A percentile compares a stretch with the other conserved stretches of the same genome.
phyloP scores from a whole-genome alignment of 176 grass and related monocot species.

The maize (Zea mays) region DNA sequence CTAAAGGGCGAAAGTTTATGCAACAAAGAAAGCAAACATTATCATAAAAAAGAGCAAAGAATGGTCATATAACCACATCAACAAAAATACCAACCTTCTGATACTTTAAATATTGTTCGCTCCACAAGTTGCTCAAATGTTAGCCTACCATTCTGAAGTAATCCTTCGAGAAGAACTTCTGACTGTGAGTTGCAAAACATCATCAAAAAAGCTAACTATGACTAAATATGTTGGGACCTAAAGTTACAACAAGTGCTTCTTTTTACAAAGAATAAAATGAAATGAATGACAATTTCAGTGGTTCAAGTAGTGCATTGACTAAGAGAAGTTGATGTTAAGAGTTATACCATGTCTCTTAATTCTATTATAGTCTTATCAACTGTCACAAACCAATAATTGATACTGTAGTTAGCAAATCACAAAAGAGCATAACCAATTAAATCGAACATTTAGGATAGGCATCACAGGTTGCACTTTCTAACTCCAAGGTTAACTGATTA shows the following conservation, averaged over 20 bases:
- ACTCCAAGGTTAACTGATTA: constrained; percentile 6
- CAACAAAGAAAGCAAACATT: constrained; percentile 7
- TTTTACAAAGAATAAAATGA: not conserved
- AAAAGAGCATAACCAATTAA: not conserved
- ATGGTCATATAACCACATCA: constrained; percentile 21
- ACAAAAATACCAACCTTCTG: constrained; percentile 36
- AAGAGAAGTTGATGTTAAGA: constrained; percentile 23
- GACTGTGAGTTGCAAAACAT: constrained; percentile 55
- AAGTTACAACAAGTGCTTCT: constrained; percentile 18
- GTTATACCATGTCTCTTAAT: not conserved
- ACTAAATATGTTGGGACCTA: not conserved
- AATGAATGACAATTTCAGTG: constrained; percentile 1
- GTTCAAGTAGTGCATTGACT: not conserved
- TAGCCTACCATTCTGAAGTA: constrained; percentile 87
- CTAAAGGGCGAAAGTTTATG: constrained; percentile 20
- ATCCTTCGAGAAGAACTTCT: constrained; percentile 69
- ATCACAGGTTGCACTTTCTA: constrained; percentile 24
- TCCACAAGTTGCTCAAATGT: constrained; percentile 84
- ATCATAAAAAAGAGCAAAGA: constrained; percentile 25
- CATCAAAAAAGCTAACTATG: not conserved
- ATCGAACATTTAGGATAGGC: constrained; percentile 19
- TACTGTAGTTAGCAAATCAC: not conserved
- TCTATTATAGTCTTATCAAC: not conserved
- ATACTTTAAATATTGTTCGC: constrained; percentile 48
- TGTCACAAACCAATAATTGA: constrained; percentile 15